These are phyloP conservation scores for Knoxdaviesia capensis DNA, from an alignment of 2,329 filamentous ascomycete species.

Conservation along the genomic window DNA sequence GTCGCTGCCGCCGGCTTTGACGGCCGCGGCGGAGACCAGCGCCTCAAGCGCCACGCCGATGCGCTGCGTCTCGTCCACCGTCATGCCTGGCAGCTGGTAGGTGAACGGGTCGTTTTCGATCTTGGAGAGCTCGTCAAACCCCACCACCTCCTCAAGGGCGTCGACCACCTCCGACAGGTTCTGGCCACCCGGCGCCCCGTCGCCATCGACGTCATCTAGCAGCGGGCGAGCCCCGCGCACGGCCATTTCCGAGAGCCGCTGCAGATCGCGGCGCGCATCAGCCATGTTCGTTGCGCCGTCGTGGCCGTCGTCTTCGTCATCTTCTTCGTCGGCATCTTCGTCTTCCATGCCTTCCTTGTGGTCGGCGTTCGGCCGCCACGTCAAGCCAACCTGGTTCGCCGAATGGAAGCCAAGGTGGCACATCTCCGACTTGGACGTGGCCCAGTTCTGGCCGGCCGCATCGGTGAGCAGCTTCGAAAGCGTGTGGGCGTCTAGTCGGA, in stretches of 20 bases:
- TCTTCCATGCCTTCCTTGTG: constrained; percentile 15
- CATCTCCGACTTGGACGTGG: constrained; percentile 23
- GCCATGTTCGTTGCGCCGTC: not conserved
- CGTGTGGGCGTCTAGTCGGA: constrained; percentile 48
- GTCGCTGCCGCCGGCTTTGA: constrained; percentile 12
- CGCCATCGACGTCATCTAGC: not conserved
- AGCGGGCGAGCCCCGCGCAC: not conserved
- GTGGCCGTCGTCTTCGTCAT: constrained; percentile 9
- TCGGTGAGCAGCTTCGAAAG: constrained; percentile 48
- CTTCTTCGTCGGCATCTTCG: constrained; percentile 15
- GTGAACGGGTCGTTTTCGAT: constrained; percentile 16
- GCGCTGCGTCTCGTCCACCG: constrained; percentile 42
- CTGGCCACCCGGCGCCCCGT: constrained; percentile 7
- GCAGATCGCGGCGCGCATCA: not conserved
- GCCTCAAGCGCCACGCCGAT: constrained; percentile 34
- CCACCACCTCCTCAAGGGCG: constrained; percentile 11
- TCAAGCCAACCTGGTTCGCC: constrained; percentile 31
- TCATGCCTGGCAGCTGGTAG: constrained; percentile 14
- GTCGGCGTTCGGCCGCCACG: constrained; percentile 15
- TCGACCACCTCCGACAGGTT: constrained; percentile 4
- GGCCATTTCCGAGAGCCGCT: constrained; percentile 1
- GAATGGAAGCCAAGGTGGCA: constrained; percentile 36
- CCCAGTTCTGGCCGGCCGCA: constrained; percentile 45
- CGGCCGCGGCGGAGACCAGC: constrained; percentile 27
- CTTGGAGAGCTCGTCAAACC: constrained; percentile 20